Evolutionary conservation across 1,284 basidiomycete species (phyloP), one percentile per base, ranked within the genome.

Genomic region (Blastosporella zonata): DNA sequence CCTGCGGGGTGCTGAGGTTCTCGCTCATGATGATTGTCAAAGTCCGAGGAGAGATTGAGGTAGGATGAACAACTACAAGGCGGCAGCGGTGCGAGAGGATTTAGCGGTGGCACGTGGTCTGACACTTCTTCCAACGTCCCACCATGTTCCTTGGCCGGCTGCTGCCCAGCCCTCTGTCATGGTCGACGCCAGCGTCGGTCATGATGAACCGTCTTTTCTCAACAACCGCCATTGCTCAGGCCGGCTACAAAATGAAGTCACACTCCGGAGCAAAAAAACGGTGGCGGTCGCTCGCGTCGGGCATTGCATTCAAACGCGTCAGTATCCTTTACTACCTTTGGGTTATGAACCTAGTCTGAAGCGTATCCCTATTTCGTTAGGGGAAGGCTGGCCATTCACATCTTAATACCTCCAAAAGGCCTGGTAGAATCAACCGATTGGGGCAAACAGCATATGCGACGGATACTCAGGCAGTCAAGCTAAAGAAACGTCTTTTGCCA

Each of bases 241-340:
- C 77, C 44, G 70, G 69, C 13, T 81, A 81, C 45, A 90, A 90
- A 67, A 69, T 90, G 56, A 90, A 90, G 66, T 79, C 83, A 0
- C 87, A 90, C 63, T 82, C 78, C 3, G 88, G 87, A 8, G 77
- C 87, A n/a, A 90, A 89, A 71, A 90, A 90, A 66, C 71, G 87
- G 56, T 90, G 86, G 86, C 72, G 78, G 53, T 81, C 84, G 1
- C 67, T 90, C 31, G 75, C 78, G 13, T 82, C 78, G 20, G 82
- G 85, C 25, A 62, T 51, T 37, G 63, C 72, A n/a, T 90, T 90
- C 72, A 90, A 90, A 73, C 84, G 88, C 52, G 87, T 90, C 7
- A 17, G 51, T 55, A 42, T 41, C 29, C 31, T 36, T 33, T 2
- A 20, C 38, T 38, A 23, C n/a, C 1, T 36, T 7, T 17, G 13